Evolutionary conservation across 805 yeast species (phyloP).

Genomic region (Spathaspora arborariae): DNA sequence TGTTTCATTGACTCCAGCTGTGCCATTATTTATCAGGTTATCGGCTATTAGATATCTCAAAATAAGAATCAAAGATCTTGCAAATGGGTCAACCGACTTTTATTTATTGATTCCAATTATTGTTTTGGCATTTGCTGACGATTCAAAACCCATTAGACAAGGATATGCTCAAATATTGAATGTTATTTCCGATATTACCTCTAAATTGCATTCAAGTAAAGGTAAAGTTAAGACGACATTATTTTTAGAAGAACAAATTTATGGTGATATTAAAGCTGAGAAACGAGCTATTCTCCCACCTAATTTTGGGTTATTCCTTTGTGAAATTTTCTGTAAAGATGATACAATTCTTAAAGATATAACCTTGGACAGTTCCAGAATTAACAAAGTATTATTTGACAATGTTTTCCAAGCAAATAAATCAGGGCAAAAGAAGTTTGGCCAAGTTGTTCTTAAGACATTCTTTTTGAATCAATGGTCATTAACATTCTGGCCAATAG

Average conservation of each 20-base stretch:
- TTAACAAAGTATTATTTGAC: slow-evolving; percentile 23
- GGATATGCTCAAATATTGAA: slow-evolving; percentile 18
- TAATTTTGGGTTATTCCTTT: slow-evolving; percentile 42
- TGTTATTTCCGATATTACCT: slow-evolving; percentile 28
- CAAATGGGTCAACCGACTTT: slow-evolving; percentile 26
- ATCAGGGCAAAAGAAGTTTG: slow-evolving; percentile 49
- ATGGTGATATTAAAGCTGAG: slow-evolving; percentile 45
- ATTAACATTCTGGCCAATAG: slow-evolving; percentile 26
- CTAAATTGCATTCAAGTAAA: slow-evolving; percentile 28
- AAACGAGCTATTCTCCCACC: slow-evolving; percentile 58
- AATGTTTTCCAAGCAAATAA: slow-evolving; percentile 39
- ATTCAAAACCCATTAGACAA: slow-evolving; percentile 47
- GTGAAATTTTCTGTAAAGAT: slow-evolving; percentile 21
- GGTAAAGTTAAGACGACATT: slow-evolving; percentile 34
- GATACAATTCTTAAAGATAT: slow-evolving; percentile 23
- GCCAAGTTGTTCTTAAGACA: slow-evolving; percentile 51
- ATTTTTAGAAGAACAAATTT: slow-evolving; percentile 53
- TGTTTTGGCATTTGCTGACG: slow-evolving; percentile 50
- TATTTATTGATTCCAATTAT: slow-evolving; percentile 59
- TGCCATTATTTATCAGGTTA: slow-evolving; percentile 56
- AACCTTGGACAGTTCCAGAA: slow-evolving; percentile 23
- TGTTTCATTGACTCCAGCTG: slow-evolving; percentile 50
- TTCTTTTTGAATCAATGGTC: slow-evolving; percentile 70
- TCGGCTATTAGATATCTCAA: slow-evolving; percentile 44
- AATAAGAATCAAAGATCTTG: slow-evolving; percentile 26